These are phyloP conservation scores for Globisporangium spinosum DNA, from an alignment of 352 stramenopile genomes.

Conservation along the genomic window DNA sequence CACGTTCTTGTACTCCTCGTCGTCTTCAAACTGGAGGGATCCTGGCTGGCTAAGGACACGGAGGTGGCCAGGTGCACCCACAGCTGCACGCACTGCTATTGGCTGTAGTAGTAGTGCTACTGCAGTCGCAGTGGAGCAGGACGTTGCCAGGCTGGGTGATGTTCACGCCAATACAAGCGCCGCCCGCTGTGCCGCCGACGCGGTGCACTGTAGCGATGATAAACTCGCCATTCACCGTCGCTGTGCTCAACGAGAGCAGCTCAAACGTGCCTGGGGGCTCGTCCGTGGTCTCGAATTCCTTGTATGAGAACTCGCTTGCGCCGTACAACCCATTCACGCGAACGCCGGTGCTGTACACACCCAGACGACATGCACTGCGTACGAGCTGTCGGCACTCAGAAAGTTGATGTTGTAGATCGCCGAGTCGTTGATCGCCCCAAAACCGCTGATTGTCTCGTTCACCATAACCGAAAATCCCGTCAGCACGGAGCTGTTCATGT, in stretches of 20 bases:
- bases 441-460: constrained; percentile 19
- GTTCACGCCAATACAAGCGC: constrained; percentile 25
- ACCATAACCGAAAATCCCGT: constrained; percentile 41
- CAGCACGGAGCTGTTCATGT: constrained; percentile 49
- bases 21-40: constrained; percentile 39
- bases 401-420: constrained; percentile 25
- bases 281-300: constrained; percentile 2
- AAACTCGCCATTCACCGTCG: constrained; percentile 16
- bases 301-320: not conserved
- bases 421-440: constrained; percentile 22
- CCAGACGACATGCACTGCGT: constrained; percentile 33
- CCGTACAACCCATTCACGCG: constrained; percentile 4
- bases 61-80: constrained; percentile 25
- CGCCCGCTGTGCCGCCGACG: constrained; percentile 31
- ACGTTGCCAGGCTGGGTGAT: constrained; percentile 30
- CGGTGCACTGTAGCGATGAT: constrained; percentile 30
- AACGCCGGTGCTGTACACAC: constrained; percentile 6
- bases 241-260: constrained; percentile 19
- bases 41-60: constrained; percentile 16
- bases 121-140: constrained; percentile 29
- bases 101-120: not conserved
- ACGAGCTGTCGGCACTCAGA: constrained; percentile 27
- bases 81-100: constrained; percentile 27
- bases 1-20: constrained; percentile 33
- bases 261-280: constrained; percentile 19